Percentiles rank a stretch among this genome's conserved stretches.
Evolutionary conservation across 176 grass and related monocot species (phyloP).

Genomic region (Zizania latifolia): DNA sequence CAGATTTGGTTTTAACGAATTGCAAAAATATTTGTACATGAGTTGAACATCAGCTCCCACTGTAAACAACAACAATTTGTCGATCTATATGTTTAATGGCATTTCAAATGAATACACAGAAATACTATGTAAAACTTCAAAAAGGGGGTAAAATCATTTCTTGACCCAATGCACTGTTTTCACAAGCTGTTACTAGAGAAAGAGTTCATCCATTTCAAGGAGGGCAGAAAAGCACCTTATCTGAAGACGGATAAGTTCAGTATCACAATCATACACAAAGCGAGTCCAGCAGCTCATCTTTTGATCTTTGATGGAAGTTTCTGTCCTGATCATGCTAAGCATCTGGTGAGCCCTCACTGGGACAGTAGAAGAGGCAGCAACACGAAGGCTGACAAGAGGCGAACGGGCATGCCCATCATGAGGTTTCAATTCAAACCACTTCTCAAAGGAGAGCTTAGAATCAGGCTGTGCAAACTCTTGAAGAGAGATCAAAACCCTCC

Average conservation of each 20-base stretch:
- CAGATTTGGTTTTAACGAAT: neutral
- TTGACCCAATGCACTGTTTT: neutral
- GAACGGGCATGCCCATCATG: slow-evolving; percentile 35
- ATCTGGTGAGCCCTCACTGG: slow-evolving; percentile 31
- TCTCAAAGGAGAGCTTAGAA: slow-evolving; percentile 67
- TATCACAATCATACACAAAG: slow-evolving; percentile 57
- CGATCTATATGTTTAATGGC: neutral
- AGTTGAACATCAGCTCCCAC: neutral
- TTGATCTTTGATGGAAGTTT: slow-evolving; percentile 34
- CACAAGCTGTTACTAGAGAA: neutral
- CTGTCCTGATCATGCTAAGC: slow-evolving; percentile 48
- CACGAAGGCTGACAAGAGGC: slow-evolving; percentile 43
- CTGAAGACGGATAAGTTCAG: slow-evolving; percentile 60
- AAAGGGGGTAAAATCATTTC: neutral
- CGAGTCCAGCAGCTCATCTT: slow-evolving; percentile 37
- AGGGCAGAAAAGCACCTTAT: slow-evolving; percentile 51
- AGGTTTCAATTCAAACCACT: slow-evolving; percentile 73
- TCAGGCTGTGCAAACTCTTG: slow-evolving; percentile 50
- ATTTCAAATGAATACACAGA: neutral
- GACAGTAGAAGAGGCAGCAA: slow-evolving; percentile 64
- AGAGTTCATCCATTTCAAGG: neutral
- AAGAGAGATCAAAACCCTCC: slow-evolving; percentile 68
- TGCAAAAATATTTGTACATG: neutral
- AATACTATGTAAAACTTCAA: neutral
- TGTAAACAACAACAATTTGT: neutral